Base-by-base conservation (phyloP, 202 grass and related monocot species). In the Setaria viridis region DNA sequence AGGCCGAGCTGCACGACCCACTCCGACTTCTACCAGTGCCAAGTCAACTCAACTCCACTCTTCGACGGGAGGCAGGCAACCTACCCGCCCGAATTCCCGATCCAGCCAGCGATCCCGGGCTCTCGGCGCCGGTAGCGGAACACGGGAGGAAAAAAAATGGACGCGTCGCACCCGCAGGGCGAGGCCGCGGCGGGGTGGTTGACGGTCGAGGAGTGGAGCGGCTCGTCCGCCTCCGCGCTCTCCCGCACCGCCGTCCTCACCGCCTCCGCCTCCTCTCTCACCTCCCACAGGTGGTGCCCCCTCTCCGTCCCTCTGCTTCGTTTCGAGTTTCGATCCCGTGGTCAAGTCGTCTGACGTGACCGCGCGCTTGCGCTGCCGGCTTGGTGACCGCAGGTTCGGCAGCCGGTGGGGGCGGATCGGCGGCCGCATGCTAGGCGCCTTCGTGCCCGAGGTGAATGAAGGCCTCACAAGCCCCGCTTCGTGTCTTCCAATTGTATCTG, bases 141-240 rank as follows among this genome's bases (percentile, higher is more conserved):
- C 69, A 49, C 63, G 64, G 32, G 66, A 77, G 67, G 79, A 14
- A 11, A 63, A 63, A 11, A 63, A 17, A 89, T 84, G 74, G 80
- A 53, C 37, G 62, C 74, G 19, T 46, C 45, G 54, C 5, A 4
- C 68, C 66, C 57, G 46, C 58, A 51, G 19, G 80, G 37, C 19
- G 84, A 79, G 62, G 59, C 62, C 7, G 47, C 67, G 71, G 67
- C 65, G 19, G 74, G 77, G 77, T 89, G 70, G 76, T 86, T 99
- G 72, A 99, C 93, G 88, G 70, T 99, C 49, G 90, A 99, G 90
- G 96, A 96, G 82, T 99, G 96, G 96, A 87, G 91, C 45, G 93
- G 93, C 86, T 94, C 93, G 37, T 88, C 93, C 43, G 84, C 76
- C 62, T 59, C 93, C 37, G 76, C 91, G 80, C 91, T 99, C 60